phyloP scores from a whole-genome alignment of 139 green algal species.

The Nannochloris sp. region DNA sequence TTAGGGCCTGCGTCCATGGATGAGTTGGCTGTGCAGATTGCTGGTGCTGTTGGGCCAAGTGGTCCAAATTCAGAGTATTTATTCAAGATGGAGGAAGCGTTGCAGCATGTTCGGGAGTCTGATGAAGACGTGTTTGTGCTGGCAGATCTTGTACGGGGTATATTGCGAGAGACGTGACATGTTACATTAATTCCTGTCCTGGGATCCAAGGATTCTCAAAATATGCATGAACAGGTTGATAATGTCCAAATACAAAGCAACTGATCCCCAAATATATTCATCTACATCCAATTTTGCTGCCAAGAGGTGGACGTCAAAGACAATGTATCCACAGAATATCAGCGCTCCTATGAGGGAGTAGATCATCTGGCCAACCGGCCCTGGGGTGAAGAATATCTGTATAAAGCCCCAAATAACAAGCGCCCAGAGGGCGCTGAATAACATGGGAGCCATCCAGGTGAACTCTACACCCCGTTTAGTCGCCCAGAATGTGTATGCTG shows the following conservation, averaged over 20 bases:
- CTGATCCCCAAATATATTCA: conserved; percentile 58
- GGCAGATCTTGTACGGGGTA: not conserved
- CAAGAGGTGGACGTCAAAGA: conserved; percentile 44
- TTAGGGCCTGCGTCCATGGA: conserved; percentile 39
- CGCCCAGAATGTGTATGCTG: conserved; percentile 60
- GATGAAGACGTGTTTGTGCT: conserved; percentile 8
- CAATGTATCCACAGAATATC: conserved; percentile 53
- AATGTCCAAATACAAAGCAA: conserved; percentile 65
- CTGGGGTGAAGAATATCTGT: conserved; percentile 49
- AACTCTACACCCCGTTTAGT: conserved; percentile 46
- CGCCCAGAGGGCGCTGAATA: conserved; percentile 41
- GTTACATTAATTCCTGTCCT: conserved; percentile 5
- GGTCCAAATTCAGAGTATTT: conserved; percentile 69
- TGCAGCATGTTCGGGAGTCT: conserved; percentile 28
- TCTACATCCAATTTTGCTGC: conserved; percentile 39
- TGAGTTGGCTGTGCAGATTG: conserved; percentile 48
- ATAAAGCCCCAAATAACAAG: conserved; percentile 53
- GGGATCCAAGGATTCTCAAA: conserved; percentile 33
- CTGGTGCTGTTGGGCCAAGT: conserved; percentile 36
- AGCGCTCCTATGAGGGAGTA: conserved; percentile 56
- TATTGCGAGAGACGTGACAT: not conserved
- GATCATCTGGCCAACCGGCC: conserved; percentile 30
- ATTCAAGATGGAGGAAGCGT: conserved; percentile 40
- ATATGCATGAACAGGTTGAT: conserved; percentile 73
- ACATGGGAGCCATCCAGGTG: conserved; percentile 42